Evolutionary conservation across 345 rosid species (phyloP), one percentile per base, ranked within the genome.

Genomic region (Salix udensis): DNA sequence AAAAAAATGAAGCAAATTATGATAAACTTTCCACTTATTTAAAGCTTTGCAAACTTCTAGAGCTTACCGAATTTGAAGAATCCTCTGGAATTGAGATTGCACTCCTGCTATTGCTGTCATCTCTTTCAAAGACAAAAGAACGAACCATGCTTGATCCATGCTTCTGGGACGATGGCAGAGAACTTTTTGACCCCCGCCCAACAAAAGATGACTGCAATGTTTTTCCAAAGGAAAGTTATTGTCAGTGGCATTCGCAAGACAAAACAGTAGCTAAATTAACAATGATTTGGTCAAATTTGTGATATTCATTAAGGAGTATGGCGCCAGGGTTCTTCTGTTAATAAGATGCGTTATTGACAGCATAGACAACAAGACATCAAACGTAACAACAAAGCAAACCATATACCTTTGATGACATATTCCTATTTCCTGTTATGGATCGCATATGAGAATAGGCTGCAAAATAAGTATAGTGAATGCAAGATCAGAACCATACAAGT

Each of bases 121-220:
- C 94, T 70, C 94, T 91, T 85, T 91, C 97, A 72, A 96, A 93
- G 83, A 93, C 82, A 82, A 89, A 96, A 62, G 94, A 87, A 64
- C 93, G 89, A 34, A 80, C 86, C n/a, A 76, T 68, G 82, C 85
- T 80, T 60, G 91, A 78, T 75, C 90, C 92, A 6, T 86, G 86
- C 83, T 89, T 96, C 72, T 81, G 82, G 50, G 86, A 78, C 69
- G 89, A 85, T 73, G 94, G 87, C 71, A 82, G 36, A 28, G 91
- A 86, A 77, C 77, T 84, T 76, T 83, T 91, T 65, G 88, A 64
- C 18, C 87, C 85, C 77, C 91, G 83, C 65, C 94, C 84, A 24
- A 96, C 77, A 82, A 96, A 96, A 79, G 98, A 91, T 80, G 98
- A 84, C 98, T 92, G 96, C 88, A 84, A 85, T 16, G 81, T 77